phyloP scores from a whole-genome alignment of 129 eudicot genomes.

The Saposhnikovia divaricata region DNA sequence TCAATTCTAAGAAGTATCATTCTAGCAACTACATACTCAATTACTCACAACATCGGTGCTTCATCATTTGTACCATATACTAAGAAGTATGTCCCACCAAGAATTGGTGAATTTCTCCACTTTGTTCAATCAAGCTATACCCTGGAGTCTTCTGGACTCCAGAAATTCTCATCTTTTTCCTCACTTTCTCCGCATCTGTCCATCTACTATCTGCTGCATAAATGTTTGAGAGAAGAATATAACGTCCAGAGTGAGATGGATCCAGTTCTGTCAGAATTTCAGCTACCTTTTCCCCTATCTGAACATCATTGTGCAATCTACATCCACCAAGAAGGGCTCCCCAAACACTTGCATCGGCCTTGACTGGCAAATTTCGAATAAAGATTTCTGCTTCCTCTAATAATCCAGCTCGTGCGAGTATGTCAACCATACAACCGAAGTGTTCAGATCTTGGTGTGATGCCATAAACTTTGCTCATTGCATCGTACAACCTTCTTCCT shows the following conservation, averaged over 20 bases:
- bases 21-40: too few relatives aligned
- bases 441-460: constrained; percentile 21
- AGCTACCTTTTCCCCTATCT: constrained; percentile 22
- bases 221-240: constrained; percentile 25
- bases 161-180: constrained; percentile 5
- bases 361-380: constrained; percentile 14
- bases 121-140: constrained; percentile 6
- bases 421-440: constrained; percentile 31
- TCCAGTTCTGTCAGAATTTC: constrained; percentile 21
- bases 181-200: constrained; percentile 7
- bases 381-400: constrained; percentile 23
- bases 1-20: too few relatives aligned
- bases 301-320: constrained; percentile 19
- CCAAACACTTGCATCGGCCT: constrained; percentile 25
- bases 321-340: constrained; percentile 32
- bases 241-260: constrained; percentile 20
- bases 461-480: constrained; percentile 16
- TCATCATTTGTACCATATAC: neutral
- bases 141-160: constrained; percentile 13
- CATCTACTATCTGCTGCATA: constrained; percentile 22
- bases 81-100: neutral
- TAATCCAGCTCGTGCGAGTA: constrained; percentile 29
- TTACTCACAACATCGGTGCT: too few relatives aligned
- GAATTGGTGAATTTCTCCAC: neutral
- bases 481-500: constrained; percentile 15